phyloP scores from a whole-genome alignment of 345 rosid genomes.

The Limnanthes douglasii region DNA sequence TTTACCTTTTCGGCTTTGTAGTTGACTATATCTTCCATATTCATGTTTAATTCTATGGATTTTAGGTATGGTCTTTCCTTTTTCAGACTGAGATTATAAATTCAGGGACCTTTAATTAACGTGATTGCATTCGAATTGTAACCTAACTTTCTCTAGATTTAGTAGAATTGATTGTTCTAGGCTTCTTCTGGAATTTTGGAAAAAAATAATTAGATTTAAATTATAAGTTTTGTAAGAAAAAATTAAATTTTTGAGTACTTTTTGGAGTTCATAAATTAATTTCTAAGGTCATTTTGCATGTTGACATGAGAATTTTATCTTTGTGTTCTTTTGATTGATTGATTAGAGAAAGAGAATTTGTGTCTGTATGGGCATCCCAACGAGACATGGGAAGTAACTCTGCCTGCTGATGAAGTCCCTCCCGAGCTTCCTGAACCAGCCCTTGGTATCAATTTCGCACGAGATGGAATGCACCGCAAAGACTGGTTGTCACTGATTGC shows the following conservation, averaged over 20 bases:
- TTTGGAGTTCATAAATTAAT: no score
- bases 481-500: slow-evolving; percentile 93
- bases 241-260: no score
- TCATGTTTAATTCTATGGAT: background rate
- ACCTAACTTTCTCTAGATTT: background rate
- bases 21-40: background rate
- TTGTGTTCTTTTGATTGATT: slow-evolving; percentile 1
- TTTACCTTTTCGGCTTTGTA: slow-evolving; percentile 1
- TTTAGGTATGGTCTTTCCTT: no score
- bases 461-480: slow-evolving; percentile 95
- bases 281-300: no score
- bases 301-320: background rate
- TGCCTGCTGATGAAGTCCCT: slow-evolving; percentile 96
- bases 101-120: background rate
- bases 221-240: no score
- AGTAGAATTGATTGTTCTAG: slow-evolving; percentile 6
- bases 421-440: slow-evolving; percentile 98
- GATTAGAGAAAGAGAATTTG: slow-evolving; percentile 81
- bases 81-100: background rate
- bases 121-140: background rate
- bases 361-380: slow-evolving; percentile 88
- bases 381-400: slow-evolving; percentile 87
- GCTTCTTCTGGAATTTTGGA: no score
- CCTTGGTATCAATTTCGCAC: slow-evolving; percentile 84
- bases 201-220: no score